Conservation (phyloP, 495 filamentous ascomycete genomes). For the Hypoxylon crocopeplum region DNA sequence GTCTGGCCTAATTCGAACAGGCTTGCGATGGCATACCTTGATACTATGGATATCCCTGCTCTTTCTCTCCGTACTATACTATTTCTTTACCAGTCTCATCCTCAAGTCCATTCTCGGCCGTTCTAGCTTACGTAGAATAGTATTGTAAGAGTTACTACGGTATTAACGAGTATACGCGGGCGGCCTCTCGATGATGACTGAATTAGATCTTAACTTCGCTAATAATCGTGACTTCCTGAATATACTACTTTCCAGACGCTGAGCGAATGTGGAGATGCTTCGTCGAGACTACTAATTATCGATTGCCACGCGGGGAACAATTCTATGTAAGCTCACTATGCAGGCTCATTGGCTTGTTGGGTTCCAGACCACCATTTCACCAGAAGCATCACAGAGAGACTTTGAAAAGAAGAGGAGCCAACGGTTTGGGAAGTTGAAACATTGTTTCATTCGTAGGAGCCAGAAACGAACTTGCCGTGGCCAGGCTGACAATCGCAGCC, state of each 20-base stretch:
- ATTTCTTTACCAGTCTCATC: constrained; percentile 29
- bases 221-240: neutral
- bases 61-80: constrained; percentile 18
- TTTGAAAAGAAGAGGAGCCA: neutral
- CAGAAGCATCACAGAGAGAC: neutral
- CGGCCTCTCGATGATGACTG: constrained; percentile 13
- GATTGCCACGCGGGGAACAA: too few relatives aligned
- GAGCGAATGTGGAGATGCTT: neutral
- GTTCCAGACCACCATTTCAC: neutral
- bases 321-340: too few relatives aligned
- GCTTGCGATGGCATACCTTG: constrained; percentile 1
- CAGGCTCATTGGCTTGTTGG: neutral
- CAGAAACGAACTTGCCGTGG: constrained; percentile 12
- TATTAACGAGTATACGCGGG: constrained; percentile 4
- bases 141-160: neutral
- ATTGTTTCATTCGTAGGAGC: constrained; percentile 9
- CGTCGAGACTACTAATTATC: too few relatives aligned
- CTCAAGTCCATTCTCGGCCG: constrained; percentile 10
- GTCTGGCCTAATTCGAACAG: constrained; percentile 10
- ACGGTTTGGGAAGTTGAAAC: neutral
- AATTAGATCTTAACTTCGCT: neutral
- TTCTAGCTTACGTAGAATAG: constrained; percentile 6
- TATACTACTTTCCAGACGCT: neutral
- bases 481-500: constrained; percentile 11
- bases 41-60: constrained; percentile 3